Percentiles rank a stretch among this genome's conserved stretches.
Conservation (phyloP, 1,284 basidiomycete species). For the Trametes versicolor region DNA sequence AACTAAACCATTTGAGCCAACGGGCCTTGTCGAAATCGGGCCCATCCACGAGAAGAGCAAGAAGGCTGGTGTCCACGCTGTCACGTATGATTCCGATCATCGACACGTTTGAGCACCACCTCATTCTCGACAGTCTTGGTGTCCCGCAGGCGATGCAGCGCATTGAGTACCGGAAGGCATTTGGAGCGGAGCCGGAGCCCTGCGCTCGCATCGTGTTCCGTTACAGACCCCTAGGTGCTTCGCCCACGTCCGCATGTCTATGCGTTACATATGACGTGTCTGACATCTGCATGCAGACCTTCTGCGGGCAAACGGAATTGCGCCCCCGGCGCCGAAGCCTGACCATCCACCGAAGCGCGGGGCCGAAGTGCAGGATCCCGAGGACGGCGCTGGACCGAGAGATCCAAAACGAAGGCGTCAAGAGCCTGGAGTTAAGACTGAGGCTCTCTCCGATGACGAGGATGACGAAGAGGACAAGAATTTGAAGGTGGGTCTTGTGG, state of each 20-base stretch:
- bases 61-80: conserved; percentile 32
- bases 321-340: not conserved
- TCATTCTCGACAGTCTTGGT: not conserved
- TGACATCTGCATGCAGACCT: not conserved
- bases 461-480: conserved; percentile 11
- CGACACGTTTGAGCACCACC: not conserved
- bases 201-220: not conserved
- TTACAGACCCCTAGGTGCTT: not conserved
- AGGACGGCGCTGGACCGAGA: not conserved
- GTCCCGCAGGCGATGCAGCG: not conserved
- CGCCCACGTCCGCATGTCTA: not conserved
- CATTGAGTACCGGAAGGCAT: not conserved
- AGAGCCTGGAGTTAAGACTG: conserved; percentile 1
- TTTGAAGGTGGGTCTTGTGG: conserved; percentile 2
- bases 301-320: conserved; percentile 4
- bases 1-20: not conserved
- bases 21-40: conserved; percentile 10
- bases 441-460: not conserved
- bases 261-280: not conserved
- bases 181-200: not conserved
- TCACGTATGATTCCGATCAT: conserved; percentile 18
- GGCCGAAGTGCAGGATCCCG: not conserved
- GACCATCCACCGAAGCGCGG: not conserved
- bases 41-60: conserved; percentile 31
- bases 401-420: not conserved